A percentile compares a stretch with the other conserved stretches of the same genome.
phyloP scores from a whole-genome alignment of 2,329 filamentous ascomycete species.

The Colletotrichum karsti region DNA sequence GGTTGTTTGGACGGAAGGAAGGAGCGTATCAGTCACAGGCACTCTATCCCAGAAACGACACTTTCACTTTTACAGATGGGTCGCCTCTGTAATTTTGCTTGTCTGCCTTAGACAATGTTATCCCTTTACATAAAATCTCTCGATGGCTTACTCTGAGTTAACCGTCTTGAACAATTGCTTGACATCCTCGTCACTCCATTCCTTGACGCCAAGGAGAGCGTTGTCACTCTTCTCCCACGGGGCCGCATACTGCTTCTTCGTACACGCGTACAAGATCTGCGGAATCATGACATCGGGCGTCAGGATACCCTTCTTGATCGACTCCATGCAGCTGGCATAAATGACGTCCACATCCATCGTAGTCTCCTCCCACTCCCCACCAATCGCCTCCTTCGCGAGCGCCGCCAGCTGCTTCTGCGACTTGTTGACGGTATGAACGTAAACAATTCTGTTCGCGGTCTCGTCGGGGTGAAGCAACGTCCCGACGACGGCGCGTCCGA shows the following conservation, averaged over 20 bases:
- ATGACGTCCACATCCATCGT: constrained; percentile 27
- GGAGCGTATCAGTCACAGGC: too few species aligned
- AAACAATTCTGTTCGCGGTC: constrained; percentile 37
- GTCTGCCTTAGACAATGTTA: too few species aligned
- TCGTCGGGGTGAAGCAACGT: constrained; percentile 36
- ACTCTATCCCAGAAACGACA: too few species aligned
- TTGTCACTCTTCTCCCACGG: constrained; percentile 32
- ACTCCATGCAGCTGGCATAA: constrained; percentile 28
- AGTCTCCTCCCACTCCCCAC: constrained; percentile 30
- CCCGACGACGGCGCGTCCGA: constrained; percentile 36
- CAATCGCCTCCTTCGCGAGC: constrained; percentile 30
- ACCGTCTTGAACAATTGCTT: constrained; percentile 29
- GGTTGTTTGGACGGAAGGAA: too few species aligned
- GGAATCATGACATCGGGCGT: constrained; percentile 26
- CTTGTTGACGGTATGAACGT: constrained; percentile 32
- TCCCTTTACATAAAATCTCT: too few species aligned
- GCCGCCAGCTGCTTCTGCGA: constrained; percentile 35
- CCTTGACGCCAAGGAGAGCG: constrained; percentile 31
- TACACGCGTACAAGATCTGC: constrained; percentile 30
- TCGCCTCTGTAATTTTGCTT: too few species aligned
- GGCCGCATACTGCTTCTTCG: constrained; percentile 26
- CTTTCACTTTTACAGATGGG: too few species aligned
- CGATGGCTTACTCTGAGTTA: background rate
- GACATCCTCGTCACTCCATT: constrained; percentile 31
- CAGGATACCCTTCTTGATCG: constrained; percentile 31